These are phyloP conservation scores for Venturia aucupariae DNA, from an alignment of 2,329 filamentous ascomycete species.

Conservation along the genomic window DNA sequence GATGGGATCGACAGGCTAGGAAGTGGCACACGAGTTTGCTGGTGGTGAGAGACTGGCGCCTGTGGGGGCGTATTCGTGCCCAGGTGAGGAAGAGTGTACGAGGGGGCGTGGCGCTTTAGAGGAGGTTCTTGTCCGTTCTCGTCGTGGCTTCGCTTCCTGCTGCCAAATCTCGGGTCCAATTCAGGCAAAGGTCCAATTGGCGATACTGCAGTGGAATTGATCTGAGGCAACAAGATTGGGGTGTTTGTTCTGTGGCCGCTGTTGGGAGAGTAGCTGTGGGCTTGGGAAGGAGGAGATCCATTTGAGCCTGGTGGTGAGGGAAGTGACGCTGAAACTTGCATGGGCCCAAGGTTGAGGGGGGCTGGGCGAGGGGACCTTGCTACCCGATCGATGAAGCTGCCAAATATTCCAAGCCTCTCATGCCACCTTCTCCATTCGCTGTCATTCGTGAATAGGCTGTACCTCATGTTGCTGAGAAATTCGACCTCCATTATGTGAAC, in stretches of 20 bases:
- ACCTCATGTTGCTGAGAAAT: slow-evolving; percentile 96
- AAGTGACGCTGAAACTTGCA: slow-evolving; percentile 35
- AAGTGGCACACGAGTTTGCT: slow-evolving; percentile 51
- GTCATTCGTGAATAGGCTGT: slow-evolving; percentile 79
- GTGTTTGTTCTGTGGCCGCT: slow-evolving; percentile 25
- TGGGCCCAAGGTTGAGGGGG: slow-evolving; percentile 25
- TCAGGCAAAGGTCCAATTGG: slow-evolving; percentile 35
- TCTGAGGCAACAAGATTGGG: slow-evolving; percentile 30
- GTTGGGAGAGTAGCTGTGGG: slow-evolving; percentile 31
- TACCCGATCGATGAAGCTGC: slow-evolving; percentile 70
- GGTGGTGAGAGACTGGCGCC: slow-evolving; percentile 13
- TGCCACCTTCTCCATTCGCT: slow-evolving; percentile 86
- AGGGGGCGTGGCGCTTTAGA: slow-evolving; percentile 37
- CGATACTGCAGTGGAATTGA: slow-evolving; percentile 34
- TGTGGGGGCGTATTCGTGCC: slow-evolving; percentile 25
- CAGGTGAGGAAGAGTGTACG: slow-evolving; percentile 19
- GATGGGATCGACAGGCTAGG: slow-evolving; percentile 59
- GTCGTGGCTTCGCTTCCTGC: slow-evolving; percentile 52
- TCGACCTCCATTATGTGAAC: slow-evolving; percentile 99
- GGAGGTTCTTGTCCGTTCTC: slow-evolving; percentile 45
- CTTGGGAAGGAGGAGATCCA: slow-evolving; percentile 39
- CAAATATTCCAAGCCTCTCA: slow-evolving; percentile 69
- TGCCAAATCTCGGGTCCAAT: slow-evolving; percentile 26
- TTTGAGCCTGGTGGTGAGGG: slow-evolving; percentile 44
- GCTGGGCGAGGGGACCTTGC: slow-evolving; percentile 26